Conservation (phyloP, 176 grass and related monocot species). For the Oryza meridionalis region DNA sequence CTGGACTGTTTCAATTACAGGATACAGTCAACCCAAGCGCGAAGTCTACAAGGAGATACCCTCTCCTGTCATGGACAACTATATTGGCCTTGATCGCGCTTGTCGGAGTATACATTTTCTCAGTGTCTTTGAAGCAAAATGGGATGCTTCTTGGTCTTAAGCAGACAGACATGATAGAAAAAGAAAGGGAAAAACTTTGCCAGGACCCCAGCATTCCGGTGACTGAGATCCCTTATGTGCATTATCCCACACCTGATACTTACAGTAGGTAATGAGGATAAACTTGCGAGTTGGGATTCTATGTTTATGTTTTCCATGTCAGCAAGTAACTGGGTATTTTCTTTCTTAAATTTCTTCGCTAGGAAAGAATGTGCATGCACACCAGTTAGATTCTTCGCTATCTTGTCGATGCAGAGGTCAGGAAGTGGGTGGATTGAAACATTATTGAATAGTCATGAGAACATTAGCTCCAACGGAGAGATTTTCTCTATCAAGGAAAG, state of each 20-base stretch:
- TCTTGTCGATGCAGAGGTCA: slow-evolving; percentile 97
- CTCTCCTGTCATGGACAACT: slow-evolving; percentile 63
- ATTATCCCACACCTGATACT: slow-evolving; percentile 73
- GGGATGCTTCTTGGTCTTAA: slow-evolving; percentile 64
- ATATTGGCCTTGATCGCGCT: slow-evolving; percentile 69
- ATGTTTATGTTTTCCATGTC: neutral
- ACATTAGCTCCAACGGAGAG: slow-evolving; percentile 92
- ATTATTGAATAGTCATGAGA: slow-evolving; percentile 86
- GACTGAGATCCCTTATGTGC: slow-evolving; percentile 65
- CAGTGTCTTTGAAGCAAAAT: slow-evolving; percentile 73
- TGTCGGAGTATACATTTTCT: slow-evolving; percentile 75
- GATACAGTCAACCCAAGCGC: slow-evolving; percentile 36
- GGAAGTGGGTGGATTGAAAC: slow-evolving; percentile 98
- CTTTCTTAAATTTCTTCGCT: slow-evolving; percentile 36
- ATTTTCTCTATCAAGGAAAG: slow-evolving; percentile 89
- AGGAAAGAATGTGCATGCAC: slow-evolving; percentile 90
- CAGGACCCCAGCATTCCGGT: slow-evolving; percentile 51
- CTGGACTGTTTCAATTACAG: slow-evolving; percentile 37
- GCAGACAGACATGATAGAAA: slow-evolving; percentile 58
- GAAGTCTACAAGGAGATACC: slow-evolving; percentile 72
- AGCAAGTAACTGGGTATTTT: slow-evolving; percentile 21
- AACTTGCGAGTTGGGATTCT: neutral
- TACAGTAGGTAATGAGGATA: slow-evolving; percentile 75
- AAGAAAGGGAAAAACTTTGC: slow-evolving; percentile 52
- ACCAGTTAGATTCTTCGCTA: slow-evolving; percentile 88